A percentile compares a stretch with the other conserved stretches of the same genome.
Evolutionary conservation across 139 green algal genomes (phyloP).

Genomic region (Coelastrella sp.): DNA sequence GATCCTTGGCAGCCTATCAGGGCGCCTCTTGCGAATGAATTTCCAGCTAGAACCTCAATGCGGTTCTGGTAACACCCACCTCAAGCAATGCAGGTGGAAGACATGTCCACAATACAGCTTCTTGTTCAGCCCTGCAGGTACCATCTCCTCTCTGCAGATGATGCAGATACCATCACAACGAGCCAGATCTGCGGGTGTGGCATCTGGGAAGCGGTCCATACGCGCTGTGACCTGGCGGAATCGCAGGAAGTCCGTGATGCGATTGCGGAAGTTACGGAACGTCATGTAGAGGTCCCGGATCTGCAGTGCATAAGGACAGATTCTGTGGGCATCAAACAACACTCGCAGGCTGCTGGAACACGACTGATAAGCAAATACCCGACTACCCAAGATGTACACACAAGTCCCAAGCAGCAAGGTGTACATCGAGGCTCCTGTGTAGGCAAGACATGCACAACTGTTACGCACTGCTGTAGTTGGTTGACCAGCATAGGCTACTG

Average conservation of each 20-base stretch:
- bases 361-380: too few relatives aligned
- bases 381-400: too few relatives aligned
- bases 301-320: too few relatives aligned
- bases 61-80: constrained; percentile 62
- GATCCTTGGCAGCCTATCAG: not conserved
- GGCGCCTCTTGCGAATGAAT: not conserved
- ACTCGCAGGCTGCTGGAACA: too few relatives aligned
- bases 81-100: constrained; percentile 97
- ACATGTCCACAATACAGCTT: constrained; percentile 93
- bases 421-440: too few relatives aligned
- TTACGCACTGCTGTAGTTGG: too few relatives aligned
- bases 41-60: too few relatives aligned
- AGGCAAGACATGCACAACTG: too few relatives aligned
- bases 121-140: constrained; percentile 77
- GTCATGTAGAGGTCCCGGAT: constrained; percentile 96
- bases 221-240: constrained; percentile 90
- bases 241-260: constrained; percentile 94
- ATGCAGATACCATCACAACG: constrained; percentile 94
- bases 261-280: constrained; percentile 93
- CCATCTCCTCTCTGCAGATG: constrained; percentile 97
- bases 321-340: too few relatives aligned
- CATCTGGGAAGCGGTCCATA: constrained; percentile 95
- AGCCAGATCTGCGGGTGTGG: constrained; percentile 87
- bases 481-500: too few relatives aligned
- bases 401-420: too few relatives aligned